Percentiles rank a stretch among this genome's conserved stretches.
Evolutionary conservation across 2,329 filamentous ascomycete genomes (phyloP).

Genomic region (Ceratocystis huliohia): DNA sequence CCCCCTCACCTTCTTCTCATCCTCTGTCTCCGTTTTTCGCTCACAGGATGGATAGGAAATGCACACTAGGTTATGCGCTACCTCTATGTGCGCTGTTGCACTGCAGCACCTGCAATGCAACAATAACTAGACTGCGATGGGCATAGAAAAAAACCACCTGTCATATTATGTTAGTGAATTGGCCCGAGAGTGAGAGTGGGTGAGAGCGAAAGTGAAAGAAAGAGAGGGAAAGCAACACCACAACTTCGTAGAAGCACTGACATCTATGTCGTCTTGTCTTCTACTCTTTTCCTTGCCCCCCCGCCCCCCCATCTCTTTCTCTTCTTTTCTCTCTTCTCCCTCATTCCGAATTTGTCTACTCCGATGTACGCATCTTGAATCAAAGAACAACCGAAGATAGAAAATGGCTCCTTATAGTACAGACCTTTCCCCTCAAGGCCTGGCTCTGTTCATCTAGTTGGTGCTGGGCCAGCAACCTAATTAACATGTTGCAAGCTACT

Average conservation of each 20-base stretch:
- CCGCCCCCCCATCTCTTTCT: background rate
- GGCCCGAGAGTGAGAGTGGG: background rate
- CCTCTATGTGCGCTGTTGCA: background rate
- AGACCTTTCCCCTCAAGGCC: too few relatives aligned
- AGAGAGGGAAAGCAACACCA: background rate
- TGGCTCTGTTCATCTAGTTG: too few relatives aligned
- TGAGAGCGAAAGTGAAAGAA: background rate
- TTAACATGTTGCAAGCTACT: too few relatives aligned
- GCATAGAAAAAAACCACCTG: background rate
- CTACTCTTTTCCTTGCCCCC: background rate
- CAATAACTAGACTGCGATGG: background rate
- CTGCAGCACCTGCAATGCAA: background rate
- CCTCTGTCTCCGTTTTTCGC: background rate
- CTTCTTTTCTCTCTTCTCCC: background rate
- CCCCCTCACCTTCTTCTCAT: background rate
- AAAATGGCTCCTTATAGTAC: too few relatives aligned
- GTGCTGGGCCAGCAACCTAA: too few relatives aligned
- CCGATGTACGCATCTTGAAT: too few relatives aligned
- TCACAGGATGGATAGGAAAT: background rate
- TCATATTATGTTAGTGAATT: background rate
- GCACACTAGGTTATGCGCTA: background rate
- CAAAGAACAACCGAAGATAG: too few relatives aligned
- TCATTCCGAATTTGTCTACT: background rate
- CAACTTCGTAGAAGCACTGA: background rate
- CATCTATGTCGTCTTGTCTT: background rate